phyloP scores from a whole-genome alignment of 1,284 basidiomycete species.

The Cutaneotrichosporon dermatis region DNA sequence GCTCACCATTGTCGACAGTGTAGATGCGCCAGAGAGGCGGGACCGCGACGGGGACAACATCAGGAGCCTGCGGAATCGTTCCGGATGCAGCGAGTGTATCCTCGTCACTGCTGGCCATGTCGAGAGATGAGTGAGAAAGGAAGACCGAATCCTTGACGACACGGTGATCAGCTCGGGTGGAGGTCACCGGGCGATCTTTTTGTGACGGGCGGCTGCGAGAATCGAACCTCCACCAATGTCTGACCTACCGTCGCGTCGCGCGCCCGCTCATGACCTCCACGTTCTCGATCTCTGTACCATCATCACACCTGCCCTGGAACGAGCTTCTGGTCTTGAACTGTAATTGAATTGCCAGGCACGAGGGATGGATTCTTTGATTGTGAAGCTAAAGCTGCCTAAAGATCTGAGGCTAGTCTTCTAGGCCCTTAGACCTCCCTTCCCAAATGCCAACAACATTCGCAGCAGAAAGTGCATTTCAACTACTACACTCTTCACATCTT shows the following conservation, averaged over 20 bases:
- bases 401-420: no score
- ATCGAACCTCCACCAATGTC: no score
- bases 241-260: no score
- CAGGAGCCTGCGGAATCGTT: background rate
- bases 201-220: no score
- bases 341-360: background rate
- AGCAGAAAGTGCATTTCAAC: no score
- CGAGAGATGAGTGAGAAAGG: background rate
- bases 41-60: background rate
- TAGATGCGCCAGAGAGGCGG: background rate
- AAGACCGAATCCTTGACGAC: background rate
- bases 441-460: no score
- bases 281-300: no score
- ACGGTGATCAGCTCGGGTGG: background rate
- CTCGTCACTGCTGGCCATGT: background rate
- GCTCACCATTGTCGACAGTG: conserved; percentile 1
- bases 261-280: no score
- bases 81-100: background rate
- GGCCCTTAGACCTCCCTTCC: no score
- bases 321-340: no score
- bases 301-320: no score
- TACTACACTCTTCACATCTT: background rate
- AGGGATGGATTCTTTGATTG: background rate
- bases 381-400: no score
- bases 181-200: background rate